Percentiles rank a stretch among this genome's conserved stretches.
Conservation (phyloP, 2,329 filamentous ascomycete species). For the Colletotrichum costaricense region DNA sequence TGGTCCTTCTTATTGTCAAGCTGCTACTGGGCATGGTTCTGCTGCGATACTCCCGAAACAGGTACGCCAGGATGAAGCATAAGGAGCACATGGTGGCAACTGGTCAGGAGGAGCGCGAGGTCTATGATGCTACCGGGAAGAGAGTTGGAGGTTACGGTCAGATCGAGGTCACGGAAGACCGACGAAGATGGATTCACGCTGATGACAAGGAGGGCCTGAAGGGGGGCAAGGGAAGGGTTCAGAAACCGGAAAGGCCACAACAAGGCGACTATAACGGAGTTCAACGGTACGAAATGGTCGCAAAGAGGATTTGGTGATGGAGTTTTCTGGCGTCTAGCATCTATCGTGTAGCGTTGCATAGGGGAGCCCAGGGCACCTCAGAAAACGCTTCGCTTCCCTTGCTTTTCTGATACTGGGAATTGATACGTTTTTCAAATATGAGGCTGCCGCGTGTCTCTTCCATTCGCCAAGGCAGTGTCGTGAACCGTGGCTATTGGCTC, state of each 20-base stretch:
- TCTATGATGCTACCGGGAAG: conserved; percentile 77
- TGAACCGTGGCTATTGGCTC: too few species aligned
- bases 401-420: background rate
- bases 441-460: too few species aligned
- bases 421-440: background rate
- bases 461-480: too few species aligned
- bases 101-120: conserved; percentile 61
- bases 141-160: conserved; percentile 85
- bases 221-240: conserved; percentile 63
- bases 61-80: conserved; percentile 85
- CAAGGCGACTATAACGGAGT: conserved; percentile 68
- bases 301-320: conserved; percentile 91
- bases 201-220: conserved; percentile 81
- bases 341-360: background rate
- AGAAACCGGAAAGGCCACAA: conserved; percentile 64
- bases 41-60: conserved; percentile 79
- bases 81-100: conserved; percentile 66
- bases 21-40: conserved; percentile 90
- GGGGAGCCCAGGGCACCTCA: background rate
- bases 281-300: conserved; percentile 93
- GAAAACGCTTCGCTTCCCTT: background rate
- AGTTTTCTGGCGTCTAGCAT: background rate
- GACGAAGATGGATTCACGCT: conserved; percentile 85
- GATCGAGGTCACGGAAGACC: conserved; percentile 90
- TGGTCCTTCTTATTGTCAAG: conserved; percentile 86